A percentile compares a stretch with the other conserved stretches of the same genome.
Evolutionary conservation across 768 basidiomycete species (phyloP).

Genomic region (Lactarius evosmus): DNA sequence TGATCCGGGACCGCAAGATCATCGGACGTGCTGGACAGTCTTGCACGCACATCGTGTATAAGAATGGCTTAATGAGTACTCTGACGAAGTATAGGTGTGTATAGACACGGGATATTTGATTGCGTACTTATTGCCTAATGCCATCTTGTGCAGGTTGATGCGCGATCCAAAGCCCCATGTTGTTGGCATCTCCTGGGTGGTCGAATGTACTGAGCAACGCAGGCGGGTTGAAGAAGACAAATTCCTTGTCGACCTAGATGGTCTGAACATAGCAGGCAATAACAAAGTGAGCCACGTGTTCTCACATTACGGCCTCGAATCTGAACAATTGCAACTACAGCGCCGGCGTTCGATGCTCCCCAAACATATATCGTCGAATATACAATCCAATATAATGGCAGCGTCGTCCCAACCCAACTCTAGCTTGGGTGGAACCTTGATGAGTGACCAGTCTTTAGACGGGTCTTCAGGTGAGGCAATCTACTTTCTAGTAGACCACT

Average conservation of each 20-base stretch:
- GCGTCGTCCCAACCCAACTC: constrained; percentile 8
- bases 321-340: constrained; percentile 36
- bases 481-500: neutral
- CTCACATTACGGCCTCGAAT: neutral
- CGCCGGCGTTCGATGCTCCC: constrained; percentile 75
- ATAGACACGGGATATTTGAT: too few species aligned
- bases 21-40: constrained; percentile 62
- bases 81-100: constrained; percentile 65
- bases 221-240: constrained; percentile 59
- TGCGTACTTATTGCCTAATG: neutral
- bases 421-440: constrained; percentile 11
- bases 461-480: constrained; percentile 13
- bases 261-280: constrained; percentile 53
- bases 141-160: constrained; percentile 43
- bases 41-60: constrained; percentile 84
- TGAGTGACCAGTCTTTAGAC: constrained; percentile 27
- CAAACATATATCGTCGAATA: constrained; percentile 41
- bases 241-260: constrained; percentile 61
- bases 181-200: constrained; percentile 87
- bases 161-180: constrained; percentile 67
- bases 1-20: constrained; percentile 40
- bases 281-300: constrained; percentile 50
- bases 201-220: constrained; percentile 75
- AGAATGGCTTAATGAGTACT: constrained; percentile 76
- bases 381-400: constrained; percentile 9